A percentile compares a stretch with the other conserved stretches of the same genome.
Evolutionary conservation across 345 rosid genomes (phyloP).

Genomic region (Bruguiera sexangula): DNA sequence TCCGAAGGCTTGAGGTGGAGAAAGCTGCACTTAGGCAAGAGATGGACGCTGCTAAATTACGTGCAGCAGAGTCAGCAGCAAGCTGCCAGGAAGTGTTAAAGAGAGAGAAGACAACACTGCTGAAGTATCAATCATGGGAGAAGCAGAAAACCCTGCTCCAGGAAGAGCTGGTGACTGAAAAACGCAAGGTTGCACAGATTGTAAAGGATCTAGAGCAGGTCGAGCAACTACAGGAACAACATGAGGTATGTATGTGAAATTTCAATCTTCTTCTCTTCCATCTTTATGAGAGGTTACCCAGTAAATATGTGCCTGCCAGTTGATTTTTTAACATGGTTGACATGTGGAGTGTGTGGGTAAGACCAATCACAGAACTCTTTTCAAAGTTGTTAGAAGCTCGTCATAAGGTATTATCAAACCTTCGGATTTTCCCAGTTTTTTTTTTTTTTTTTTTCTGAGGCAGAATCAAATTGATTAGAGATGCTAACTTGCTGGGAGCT

Average conservation of each 20-base stretch:
- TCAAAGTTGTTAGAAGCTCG: constrained; percentile 11
- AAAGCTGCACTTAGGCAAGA: constrained; percentile 59
- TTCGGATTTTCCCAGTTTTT: constrained; percentile 13
- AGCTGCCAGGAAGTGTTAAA: constrained; percentile 69
- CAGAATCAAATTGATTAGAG: constrained; percentile 18
- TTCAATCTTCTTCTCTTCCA: constrained; percentile 1
- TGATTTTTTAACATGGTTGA: constrained; percentile 3
- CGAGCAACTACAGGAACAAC: constrained; percentile 41
- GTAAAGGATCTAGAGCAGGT: constrained; percentile 51
- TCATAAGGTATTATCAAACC: constrained; percentile 13
- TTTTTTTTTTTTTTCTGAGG: neutral
- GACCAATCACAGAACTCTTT: constrained; percentile 6
- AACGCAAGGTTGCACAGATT: constrained; percentile 45
- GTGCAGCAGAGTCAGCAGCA: constrained; percentile 65
- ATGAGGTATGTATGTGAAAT: constrained; percentile 44
- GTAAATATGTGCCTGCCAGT: constrained; percentile 1
- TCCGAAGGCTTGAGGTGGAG: constrained; percentile 76
- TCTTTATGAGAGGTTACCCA: constrained; percentile 4
- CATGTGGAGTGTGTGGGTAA: constrained; percentile 8
- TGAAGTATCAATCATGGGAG: constrained; percentile 75
- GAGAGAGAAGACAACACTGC: constrained; percentile 65
- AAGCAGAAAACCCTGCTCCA: constrained; percentile 61
- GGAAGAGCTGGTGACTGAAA: constrained; percentile 69
- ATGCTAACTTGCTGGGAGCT: constrained; percentile 11
- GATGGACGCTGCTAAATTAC: constrained; percentile 66